These are phyloP conservation scores for Ogataea methanolica DNA, from an alignment of 805 yeast species.

Conservation along the genomic window DNA sequence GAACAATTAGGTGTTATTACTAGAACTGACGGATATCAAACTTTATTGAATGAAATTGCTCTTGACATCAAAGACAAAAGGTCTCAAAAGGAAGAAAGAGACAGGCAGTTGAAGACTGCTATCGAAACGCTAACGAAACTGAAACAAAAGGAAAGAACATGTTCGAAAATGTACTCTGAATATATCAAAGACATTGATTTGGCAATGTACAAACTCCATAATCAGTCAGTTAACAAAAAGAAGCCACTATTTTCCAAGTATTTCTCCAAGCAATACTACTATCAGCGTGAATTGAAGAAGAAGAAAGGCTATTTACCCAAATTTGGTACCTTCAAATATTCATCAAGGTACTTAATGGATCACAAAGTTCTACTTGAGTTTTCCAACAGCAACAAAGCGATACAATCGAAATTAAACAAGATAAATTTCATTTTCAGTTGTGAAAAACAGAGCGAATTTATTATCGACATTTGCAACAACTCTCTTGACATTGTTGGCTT, in stretches of 20 bases:
- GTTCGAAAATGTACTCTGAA: constrained; percentile 40
- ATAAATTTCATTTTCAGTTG: constrained; percentile 73
- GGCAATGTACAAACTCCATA: constrained; percentile 39
- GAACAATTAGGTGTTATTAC: constrained; percentile 63
- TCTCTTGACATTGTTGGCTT: constrained; percentile 29
- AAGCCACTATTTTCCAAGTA: constrained; percentile 31
- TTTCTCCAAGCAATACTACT: constrained; percentile 73
- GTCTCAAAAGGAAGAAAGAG: constrained; percentile 37
- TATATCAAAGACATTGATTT: constrained; percentile 44
- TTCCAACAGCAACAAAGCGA: constrained; percentile 35
- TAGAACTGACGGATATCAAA: constrained; percentile 71
- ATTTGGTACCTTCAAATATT: constrained; percentile 74
- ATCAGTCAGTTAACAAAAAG: constrained; percentile 42
- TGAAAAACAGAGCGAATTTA: constrained; percentile 66
- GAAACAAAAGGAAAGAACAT: constrained; percentile 39
- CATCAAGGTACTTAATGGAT: constrained; percentile 70
- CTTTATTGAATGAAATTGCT: constrained; percentile 76
- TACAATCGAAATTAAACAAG: constrained; percentile 65
- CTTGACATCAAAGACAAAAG: constrained; percentile 58
- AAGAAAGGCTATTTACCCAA: constrained; percentile 62
- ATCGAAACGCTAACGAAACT: constrained; percentile 39
- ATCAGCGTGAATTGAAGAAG: constrained; percentile 64
- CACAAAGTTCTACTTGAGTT: constrained; percentile 61
- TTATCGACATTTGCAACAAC: constrained; percentile 69
- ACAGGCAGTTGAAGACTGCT: constrained; percentile 38